Evolutionary conservation across 108 stramenopile genomes (phyloP), one percentile per base, ranked within the genome.

Genomic region (Poteriospumella lacustris): DNA sequence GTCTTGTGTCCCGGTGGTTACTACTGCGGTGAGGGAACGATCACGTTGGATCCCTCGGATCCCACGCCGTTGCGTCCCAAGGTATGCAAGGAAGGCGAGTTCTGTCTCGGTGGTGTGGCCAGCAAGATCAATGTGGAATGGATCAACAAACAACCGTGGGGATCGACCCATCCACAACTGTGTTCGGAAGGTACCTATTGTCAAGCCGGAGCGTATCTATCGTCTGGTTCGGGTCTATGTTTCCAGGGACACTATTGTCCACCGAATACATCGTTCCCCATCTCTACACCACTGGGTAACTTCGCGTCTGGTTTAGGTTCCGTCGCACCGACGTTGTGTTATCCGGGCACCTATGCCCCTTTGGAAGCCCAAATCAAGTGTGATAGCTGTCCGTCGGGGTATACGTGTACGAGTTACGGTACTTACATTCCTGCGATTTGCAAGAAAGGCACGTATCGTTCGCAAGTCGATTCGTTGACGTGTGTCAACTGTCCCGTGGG

Each of bases 341-440:
- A 90, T 59, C 93, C 93, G 3, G 92, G 91, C 3, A 92, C 89
- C n/a, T 93, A 89, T 64, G 90, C 93, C 2, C 89, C 93, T 0
- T 76, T 89, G 1, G 68, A 76, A 29, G 89, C 88, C 42, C 80
- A 85, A 12, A 75, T 75, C 38, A 78, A 56, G n/a, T 93, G 93
- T 73, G 44, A 78, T 28, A 79, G 79, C 0, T 93, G 93, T 73
- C 91, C 91, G 24, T 88, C 92, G 26, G 93, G 93, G 12, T 85
- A 86, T 52, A 82, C 89, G 1, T 93, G 93, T 76, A 68, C 80
- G 29, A 85, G 87, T 2, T 93, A 92, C 78, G 93, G 92, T 26
- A 92, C 93, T 0, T 92, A 89, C 68, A 82, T 89, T 41, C 93
- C 93, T 36, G 87, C 89, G 19, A 89, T 93, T 44, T 93, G 93